These are phyloP conservation scores for Hanseniaspora valbyensis DNA, from an alignment of 805 yeast species.

Conservation along the genomic window DNA sequence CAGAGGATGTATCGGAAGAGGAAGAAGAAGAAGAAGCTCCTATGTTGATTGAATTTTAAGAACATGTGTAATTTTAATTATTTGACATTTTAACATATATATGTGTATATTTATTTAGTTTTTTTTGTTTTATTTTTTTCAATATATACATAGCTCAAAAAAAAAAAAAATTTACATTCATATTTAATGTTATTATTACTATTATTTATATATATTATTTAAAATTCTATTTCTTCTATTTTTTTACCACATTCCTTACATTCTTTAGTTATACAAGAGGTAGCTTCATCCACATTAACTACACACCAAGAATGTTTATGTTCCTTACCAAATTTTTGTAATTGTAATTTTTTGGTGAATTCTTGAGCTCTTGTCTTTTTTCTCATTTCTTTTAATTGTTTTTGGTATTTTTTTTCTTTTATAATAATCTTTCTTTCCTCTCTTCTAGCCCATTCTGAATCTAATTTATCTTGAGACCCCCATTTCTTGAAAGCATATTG, in stretches of 20 bases:
- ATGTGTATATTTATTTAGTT: neutral
- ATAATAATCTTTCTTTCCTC: slow-evolving; percentile 61
- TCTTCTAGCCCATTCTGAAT: slow-evolving; percentile 82
- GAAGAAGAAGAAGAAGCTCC: slow-evolving; percentile 20
- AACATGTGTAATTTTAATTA: neutral
- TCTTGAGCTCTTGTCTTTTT: slow-evolving; percentile 87
- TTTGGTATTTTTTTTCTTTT: slow-evolving; percentile 66
- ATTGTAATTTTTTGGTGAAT: slow-evolving; percentile 57
- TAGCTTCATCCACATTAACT: slow-evolving; percentile 36
- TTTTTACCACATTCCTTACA: slow-evolving; percentile 78
- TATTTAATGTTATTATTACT: neutral
- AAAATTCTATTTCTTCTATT: slow-evolving; percentile 59
- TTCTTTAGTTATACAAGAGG: slow-evolving; percentile 40
- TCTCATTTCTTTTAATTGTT: slow-evolving; percentile 76
- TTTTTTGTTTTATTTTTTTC: neutral
- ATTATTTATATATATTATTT: slow-evolving; percentile 16
- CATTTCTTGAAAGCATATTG: slow-evolving; percentile 86
- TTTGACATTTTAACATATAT: neutral
- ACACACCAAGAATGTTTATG: slow-evolving; percentile 72
- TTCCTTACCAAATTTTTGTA: slow-evolving; percentile 45
- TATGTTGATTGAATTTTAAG: slow-evolving; percentile 26
- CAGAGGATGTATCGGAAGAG: slow-evolving; percentile 16
- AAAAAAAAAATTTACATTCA: too few species aligned
- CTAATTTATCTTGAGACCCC: slow-evolving; percentile 83
- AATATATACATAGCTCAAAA: too few species aligned